Conservation (phyloP, 345 rosid species). For the Turnera subulata region DNA sequence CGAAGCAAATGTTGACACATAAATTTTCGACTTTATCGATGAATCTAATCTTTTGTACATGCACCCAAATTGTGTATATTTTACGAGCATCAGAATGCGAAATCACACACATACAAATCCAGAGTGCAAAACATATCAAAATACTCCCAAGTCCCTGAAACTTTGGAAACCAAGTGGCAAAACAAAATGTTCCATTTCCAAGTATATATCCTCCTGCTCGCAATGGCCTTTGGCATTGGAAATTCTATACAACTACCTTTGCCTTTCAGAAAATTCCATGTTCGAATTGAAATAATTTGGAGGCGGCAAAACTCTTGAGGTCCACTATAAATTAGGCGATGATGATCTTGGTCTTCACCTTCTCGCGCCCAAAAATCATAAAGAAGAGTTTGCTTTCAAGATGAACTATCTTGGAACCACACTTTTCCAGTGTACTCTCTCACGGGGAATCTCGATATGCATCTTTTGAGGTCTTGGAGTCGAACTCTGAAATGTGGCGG, state of each 20-base stretch:
- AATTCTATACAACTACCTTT: not conserved
- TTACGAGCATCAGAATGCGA: too few relatives aligned
- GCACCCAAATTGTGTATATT: too few relatives aligned
- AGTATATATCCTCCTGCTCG: too few relatives aligned
- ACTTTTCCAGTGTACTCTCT: not conserved
- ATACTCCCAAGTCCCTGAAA: too few relatives aligned
- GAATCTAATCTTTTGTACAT: too few relatives aligned
- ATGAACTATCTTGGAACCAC: not conserved
- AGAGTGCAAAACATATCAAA: too few relatives aligned
- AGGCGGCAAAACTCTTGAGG: not conserved
- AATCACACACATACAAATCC: too few relatives aligned
- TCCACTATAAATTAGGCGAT: constrained; percentile 14
- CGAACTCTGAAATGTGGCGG: not conserved
- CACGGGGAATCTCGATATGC: not conserved
- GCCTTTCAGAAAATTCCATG: not conserved
- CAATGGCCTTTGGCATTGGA: not conserved
- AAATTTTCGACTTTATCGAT: too few relatives aligned
- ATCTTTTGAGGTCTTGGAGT: not conserved
- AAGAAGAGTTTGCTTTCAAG: not conserved
- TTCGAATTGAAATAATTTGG: constrained; percentile 9
- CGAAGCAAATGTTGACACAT: too few relatives aligned
- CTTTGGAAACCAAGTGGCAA: too few relatives aligned
- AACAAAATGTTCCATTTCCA: too few relatives aligned
- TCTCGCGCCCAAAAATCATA: not conserved
- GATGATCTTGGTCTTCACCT: constrained; percentile 11